Conservation (phyloP, 208 protist genomes). For the Wallacemonas collosoma region DNA sequence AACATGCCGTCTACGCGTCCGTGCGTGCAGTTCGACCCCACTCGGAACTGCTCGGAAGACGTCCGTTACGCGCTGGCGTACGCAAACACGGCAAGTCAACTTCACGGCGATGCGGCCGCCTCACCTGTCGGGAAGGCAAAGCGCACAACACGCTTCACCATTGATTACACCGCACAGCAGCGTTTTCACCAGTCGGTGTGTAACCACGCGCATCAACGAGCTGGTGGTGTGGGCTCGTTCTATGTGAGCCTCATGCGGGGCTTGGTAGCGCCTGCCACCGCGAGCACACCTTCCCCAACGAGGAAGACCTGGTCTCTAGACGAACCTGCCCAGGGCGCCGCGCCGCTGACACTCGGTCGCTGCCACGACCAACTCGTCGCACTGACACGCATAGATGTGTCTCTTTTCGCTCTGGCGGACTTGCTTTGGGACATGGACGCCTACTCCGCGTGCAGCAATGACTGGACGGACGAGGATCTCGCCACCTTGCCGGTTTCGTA, state of each 20-base stretch:
- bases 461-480: conserved; percentile 28
- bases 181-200: conserved; percentile 74
- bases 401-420: conserved; percentile 51
- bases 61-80: conserved; percentile 48
- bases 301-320: conserved; percentile 47
- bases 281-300: conserved; percentile 27
- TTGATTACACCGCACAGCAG: conserved; percentile 61
- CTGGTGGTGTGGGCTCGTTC: conserved; percentile 64
- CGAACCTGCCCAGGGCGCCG: conserved; percentile 21
- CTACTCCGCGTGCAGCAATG: neutral
- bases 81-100: conserved; percentile 32
- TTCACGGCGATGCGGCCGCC: conserved; percentile 25
- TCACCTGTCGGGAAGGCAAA: conserved; percentile 32
- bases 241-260: conserved; percentile 79
- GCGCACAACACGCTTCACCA: conserved; percentile 9
- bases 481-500: conserved; percentile 42
- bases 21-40: conserved; percentile 44
- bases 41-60: conserved; percentile 19
- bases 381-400: conserved; percentile 59
- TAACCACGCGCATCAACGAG: conserved; percentile 71
- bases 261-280: conserved; percentile 41
- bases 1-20: conserved; percentile 44
- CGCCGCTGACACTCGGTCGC: conserved; percentile 48
- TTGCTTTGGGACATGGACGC: conserved; percentile 61
- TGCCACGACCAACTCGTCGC: conserved; percentile 75